Percentiles rank a stretch among this genome's conserved stretches.
These are phyloP conservation scores for Verticillium nonalfalfae DNA, from an alignment of 2,329 filamentous ascomycete genomes.

Conservation along the genomic window DNA sequence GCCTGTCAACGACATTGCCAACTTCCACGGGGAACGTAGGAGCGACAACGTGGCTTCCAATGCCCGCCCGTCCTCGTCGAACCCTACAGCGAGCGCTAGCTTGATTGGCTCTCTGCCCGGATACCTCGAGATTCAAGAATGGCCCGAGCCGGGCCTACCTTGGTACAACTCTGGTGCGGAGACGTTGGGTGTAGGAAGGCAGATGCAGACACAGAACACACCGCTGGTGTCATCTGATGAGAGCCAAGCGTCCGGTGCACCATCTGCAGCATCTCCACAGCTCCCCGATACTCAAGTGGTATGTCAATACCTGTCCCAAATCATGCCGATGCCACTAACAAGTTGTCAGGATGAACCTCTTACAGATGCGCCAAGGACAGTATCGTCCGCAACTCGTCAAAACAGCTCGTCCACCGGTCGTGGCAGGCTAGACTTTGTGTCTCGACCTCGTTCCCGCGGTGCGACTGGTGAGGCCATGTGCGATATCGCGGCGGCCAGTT, in stretches of 20 bases:
- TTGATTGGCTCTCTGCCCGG: neutral
- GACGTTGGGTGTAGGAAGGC: neutral
- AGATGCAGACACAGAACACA: neutral
- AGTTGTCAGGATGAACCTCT: neutral
- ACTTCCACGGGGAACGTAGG: neutral
- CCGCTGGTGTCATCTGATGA: neutral
- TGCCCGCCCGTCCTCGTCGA: neutral
- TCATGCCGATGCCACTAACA: neutral
- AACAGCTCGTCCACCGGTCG: neutral
- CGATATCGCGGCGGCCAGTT: neutral
- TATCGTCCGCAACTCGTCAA: neutral
- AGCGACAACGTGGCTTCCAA: neutral
- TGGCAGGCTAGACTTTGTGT: neutral
- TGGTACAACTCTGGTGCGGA: neutral
- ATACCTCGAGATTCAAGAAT: neutral
- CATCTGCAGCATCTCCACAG: neutral
- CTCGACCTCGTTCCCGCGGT: neutral
- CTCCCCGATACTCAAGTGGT: neutral
- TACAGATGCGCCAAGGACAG: neutral
- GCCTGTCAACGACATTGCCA: slow-evolving; percentile 18
- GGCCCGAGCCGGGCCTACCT: neutral
- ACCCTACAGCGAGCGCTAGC: neutral
- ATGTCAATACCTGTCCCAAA: neutral
- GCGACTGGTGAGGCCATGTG: neutral
- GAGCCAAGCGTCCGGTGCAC: neutral